Evolutionary conservation across 495 filamentous ascomycete genomes (phyloP).

Genomic region (Ascodesmis nigricans): DNA sequence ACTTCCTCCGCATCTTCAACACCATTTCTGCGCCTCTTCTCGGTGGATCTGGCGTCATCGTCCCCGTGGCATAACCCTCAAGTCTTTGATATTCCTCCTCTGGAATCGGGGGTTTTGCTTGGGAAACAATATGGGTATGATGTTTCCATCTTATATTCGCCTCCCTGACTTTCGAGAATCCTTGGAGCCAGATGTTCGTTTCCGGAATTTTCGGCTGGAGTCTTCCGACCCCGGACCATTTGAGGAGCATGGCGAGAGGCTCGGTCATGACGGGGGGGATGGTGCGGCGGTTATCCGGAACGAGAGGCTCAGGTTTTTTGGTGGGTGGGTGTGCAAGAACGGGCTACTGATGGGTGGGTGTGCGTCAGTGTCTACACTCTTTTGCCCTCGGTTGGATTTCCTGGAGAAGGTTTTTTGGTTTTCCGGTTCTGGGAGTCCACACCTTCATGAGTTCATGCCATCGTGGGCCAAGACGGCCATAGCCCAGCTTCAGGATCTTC

Average conservation of each 20-base stretch:
- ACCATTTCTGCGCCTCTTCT: too few relatives aligned
- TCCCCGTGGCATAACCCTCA: slow-evolving; percentile 34
- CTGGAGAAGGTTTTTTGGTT: too few relatives aligned
- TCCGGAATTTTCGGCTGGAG: slow-evolving; percentile 33
- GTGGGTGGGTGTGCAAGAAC: slow-evolving; percentile 9
- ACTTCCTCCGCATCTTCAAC: too few relatives aligned
- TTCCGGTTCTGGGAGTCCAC: slow-evolving; percentile 26
- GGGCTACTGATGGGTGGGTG: too few relatives aligned
- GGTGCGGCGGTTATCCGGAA: slow-evolving; percentile 9
- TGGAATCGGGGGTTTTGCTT: slow-evolving; percentile 51
- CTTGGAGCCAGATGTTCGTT: slow-evolving; percentile 40
- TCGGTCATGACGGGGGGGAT: slow-evolving; percentile 9
- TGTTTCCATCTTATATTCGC: slow-evolving; percentile 37
- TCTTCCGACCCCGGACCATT: slow-evolving; percentile 22
- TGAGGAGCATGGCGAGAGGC: slow-evolving; percentile 15
- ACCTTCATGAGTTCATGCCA: slow-evolving; percentile 36
- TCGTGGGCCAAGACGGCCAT: slow-evolving; percentile 52
- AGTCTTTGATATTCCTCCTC: slow-evolving; percentile 41
- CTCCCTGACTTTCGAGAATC: slow-evolving; percentile 30
- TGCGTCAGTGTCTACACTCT: slow-evolving; percentile 12
- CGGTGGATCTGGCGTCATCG: slow-evolving; percentile 25
- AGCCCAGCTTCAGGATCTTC: slow-evolving; percentile 41
- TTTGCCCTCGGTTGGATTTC: slow-evolving; percentile 23
- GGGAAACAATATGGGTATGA: slow-evolving; percentile 34
- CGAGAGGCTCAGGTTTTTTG: slow-evolving; percentile 7